Evolutionary conservation across 2,329 filamentous ascomycete species (phyloP).

Genomic region (Beauveria asiatica): DNA sequence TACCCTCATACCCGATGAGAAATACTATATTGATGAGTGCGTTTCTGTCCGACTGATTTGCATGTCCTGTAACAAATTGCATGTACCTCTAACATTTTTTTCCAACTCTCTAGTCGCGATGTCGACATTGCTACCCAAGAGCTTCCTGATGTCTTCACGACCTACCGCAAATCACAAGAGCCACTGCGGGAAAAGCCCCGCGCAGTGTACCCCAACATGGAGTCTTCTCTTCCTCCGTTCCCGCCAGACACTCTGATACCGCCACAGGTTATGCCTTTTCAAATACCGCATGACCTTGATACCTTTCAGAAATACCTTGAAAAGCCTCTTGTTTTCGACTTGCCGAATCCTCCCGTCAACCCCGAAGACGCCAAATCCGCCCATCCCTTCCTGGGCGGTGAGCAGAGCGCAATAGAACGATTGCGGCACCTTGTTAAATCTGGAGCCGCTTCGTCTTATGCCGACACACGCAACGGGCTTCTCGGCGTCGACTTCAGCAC

Average conservation of each 20-base stretch:
- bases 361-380: slow-evolving; percentile 48
- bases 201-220: slow-evolving; percentile 43
- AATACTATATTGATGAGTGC: slow-evolving; percentile 73
- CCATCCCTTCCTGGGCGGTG: slow-evolving; percentile 62
- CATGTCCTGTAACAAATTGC: background rate
- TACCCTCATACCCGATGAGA: slow-evolving; percentile 63
- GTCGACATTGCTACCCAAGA: slow-evolving; percentile 50
- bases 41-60: slow-evolving; percentile 24
- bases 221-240: slow-evolving; percentile 45
- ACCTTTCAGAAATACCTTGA: slow-evolving; percentile 46
- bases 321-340: slow-evolving; percentile 45
- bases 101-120: slow-evolving; percentile 47
- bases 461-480: slow-evolving; percentile 62
- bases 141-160: slow-evolving; percentile 67
- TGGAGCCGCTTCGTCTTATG: slow-evolving; percentile 55
- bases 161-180: slow-evolving; percentile 64
- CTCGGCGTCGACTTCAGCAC: slow-evolving; percentile 65
- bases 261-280: slow-evolving; percentile 52
- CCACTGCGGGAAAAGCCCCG: slow-evolving; percentile 60
- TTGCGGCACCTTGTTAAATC: slow-evolving; percentile 52
- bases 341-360: slow-evolving; percentile 42
- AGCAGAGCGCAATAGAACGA: slow-evolving; percentile 49
- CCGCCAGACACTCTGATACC: slow-evolving; percentile 44
- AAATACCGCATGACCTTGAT: slow-evolving; percentile 47
- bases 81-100: background rate